Evolutionary conservation across 108 stramenopile species (phyloP), one percentile per base, ranked within the genome.

Genomic region (Fragilaria radians): DNA sequence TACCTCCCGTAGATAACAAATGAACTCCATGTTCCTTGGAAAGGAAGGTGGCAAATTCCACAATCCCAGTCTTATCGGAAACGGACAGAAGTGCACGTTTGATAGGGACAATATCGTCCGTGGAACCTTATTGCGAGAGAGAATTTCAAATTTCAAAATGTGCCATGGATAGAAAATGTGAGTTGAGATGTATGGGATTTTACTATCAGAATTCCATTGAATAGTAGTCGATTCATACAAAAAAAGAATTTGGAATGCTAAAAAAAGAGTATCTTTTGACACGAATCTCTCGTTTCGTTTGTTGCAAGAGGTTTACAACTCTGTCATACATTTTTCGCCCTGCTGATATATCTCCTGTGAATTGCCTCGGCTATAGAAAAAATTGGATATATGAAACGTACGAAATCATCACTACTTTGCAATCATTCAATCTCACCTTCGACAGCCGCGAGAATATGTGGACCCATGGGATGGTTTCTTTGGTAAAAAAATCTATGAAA

Each of bases 1-100:
- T n/a, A n/a, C 98, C 98, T 14, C 98, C 98, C 25, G 98, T 99
- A 9, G 90, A 92, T n/a, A 99, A 76, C 9, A 99, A 69, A 65
- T 97, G 86, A 23, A 96, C 96, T 24, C 83, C 82, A 45, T 85
- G 65, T 32, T 66, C 62, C n/a, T n/a, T n/a, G 46, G 81, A 78
- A 62, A 99, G 86, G 52, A 75, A 82, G 5, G 65, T 71, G 68
- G 86, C 93, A 5, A 99, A 83, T 23, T 93, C 95, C 27, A 98
- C 81, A 50, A 99, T 83, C n/a, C 95, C 92, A 17, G 83, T 73
- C 74, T 99, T 99, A 88, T 99, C 96, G 27, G 87, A 93, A 19
- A 99, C 98, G 32, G 81, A 84, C 46, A 99, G 79, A 55, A 99
- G 85, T 28, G 97, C 97, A 17, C 98, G 88, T 17, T 71, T 68